Evolutionary conservation across 345 rosid species (phyloP), one percentile per base, ranked within the genome.

Genomic region (Carallia brachiata): DNA sequence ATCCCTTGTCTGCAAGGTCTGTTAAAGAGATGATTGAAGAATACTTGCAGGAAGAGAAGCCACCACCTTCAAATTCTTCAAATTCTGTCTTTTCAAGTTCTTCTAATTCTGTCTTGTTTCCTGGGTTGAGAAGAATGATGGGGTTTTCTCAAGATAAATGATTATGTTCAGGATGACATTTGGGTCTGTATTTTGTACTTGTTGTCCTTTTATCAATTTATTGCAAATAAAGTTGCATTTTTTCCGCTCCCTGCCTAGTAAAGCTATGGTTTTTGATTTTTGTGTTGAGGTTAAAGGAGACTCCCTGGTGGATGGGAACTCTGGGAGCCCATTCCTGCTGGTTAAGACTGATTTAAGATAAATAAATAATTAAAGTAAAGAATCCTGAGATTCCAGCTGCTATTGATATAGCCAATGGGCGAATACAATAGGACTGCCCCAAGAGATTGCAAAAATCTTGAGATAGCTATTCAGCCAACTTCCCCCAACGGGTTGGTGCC

Each of bases 11-110:
- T 34, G 86, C 80, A 18, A 84, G 76, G 79, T 91, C 90, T 52
- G 87, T 86, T 0, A 80, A 71, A 69, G 88, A 85, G 70, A 84
- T 91, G 96, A 77, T 90, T 18, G 94, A 88, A 32, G 97, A 83
- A 80, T 72, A 88, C 74, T 60, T 90, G 61, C 67, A 17, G 72
- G 78, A 80, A 56, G 84, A 79, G 66, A 75, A 67, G 19, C 8
- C 68, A 17, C 60, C 28, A 32, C 3, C 79, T 27, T 13, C 82
- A 27, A 56, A 10, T 56, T 56, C 60, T 56, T 56, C 60, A 9
- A 15, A 27, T 56, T 56, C 60, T 15, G 4, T 56, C 6, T 30
- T 56, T 27, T 13, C 82, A 27, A 56, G 4, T 56, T 56, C 60
- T 56, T 56, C 60, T 27, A 15, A 27, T 56, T 56, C 60, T 15